These are phyloP conservation scores for Anisodus tanguticus DNA, from an alignment of 257 asterid genomes.

Conservation along the genomic window DNA sequence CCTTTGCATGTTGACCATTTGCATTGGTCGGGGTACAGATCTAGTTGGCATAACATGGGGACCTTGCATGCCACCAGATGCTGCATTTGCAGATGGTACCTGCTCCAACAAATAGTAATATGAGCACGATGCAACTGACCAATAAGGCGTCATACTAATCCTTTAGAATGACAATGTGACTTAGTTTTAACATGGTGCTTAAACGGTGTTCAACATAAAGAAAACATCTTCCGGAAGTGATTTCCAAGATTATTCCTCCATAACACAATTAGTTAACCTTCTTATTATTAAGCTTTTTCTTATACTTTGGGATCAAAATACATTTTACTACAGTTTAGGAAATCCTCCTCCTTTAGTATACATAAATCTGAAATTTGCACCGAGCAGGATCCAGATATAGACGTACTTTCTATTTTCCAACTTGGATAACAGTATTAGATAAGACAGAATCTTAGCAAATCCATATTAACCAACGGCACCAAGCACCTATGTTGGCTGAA, in stretches of 20 bases:
- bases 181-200: not conserved
- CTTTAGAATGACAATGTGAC: not conserved
- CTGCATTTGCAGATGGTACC: constrained; percentile 74
- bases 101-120: constrained; percentile 37
- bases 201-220: not conserved
- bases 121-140: constrained; percentile 22
- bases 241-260: not conserved
- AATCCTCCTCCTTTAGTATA: not conserved
- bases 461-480: not conserved
- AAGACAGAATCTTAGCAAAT: not conserved
- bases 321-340: not conserved
- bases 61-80: constrained; percentile 72
- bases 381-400: not conserved
- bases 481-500: constrained; percentile 18
- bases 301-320: constrained; percentile 10
- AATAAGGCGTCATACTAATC: not conserved
- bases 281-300: not conserved
- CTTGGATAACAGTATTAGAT: not conserved
- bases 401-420: not conserved
- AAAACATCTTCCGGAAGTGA: not conserved
- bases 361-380: not conserved
- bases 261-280: constrained; percentile 7
- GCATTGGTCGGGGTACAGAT: constrained; percentile 80
- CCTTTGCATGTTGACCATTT: constrained; percentile 80
- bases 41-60: constrained; percentile 80